phyloP scores from a whole-genome alignment of 148 eudicot species.

The Oxyria digyna region DNA sequence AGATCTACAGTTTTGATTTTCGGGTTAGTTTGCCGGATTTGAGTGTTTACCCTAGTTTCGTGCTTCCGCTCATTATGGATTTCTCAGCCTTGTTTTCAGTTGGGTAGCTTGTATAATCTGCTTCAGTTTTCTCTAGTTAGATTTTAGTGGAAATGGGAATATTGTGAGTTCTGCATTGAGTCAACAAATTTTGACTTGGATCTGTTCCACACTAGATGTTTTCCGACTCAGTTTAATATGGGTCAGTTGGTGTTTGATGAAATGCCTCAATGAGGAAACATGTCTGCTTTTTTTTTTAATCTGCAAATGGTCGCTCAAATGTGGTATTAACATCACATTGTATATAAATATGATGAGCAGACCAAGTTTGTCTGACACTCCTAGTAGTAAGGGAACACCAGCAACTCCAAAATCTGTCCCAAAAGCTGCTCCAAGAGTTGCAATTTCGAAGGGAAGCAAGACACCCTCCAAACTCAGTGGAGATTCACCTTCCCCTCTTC shows the following conservation, averaged over 20 bases:
- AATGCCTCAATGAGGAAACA: constrained; percentile 1
- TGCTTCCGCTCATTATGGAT: not conserved
- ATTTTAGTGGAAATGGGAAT: not conserved
- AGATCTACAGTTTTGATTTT: not conserved
- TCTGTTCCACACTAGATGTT: not conserved
- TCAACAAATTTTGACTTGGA: not conserved
- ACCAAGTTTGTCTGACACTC: constrained; percentile 53
- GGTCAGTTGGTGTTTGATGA: not conserved
- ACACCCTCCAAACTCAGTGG: constrained; percentile 52
- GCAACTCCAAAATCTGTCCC: constrained; percentile 43
- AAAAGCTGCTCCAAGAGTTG: constrained; percentile 46
- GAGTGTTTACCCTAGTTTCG: not conserved
- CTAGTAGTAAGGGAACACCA: constrained; percentile 46
- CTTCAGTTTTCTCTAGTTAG: not conserved
- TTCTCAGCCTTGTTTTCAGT: not conserved
- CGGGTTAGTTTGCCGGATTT: not conserved
- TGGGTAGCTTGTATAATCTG: not conserved
- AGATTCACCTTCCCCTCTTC: constrained; percentile 53
- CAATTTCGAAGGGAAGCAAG: constrained; percentile 12
- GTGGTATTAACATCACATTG: not conserved
- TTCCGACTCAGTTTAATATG: not conserved
- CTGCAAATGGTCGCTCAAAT: constrained; percentile 1
- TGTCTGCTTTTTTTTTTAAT: not conserved
- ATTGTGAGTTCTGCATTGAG: not conserved
- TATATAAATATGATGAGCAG: constrained; percentile 25